Conservation (phyloP, 202 grass and related monocot genomes). For the Eragrostis tef region DNA sequence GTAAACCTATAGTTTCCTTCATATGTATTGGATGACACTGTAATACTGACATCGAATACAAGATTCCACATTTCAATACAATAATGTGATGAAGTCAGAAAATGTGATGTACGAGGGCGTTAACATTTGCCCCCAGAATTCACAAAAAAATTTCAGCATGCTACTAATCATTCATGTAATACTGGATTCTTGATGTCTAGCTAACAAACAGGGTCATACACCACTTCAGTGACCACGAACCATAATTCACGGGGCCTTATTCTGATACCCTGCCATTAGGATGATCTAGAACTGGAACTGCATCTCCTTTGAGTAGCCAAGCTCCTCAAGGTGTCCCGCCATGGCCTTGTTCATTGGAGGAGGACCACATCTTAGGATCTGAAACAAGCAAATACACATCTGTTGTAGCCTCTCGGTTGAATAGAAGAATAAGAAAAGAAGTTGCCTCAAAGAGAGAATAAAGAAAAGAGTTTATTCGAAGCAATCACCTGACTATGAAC, state of each 20-base stretch:
- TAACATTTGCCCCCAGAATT: slow-evolving; percentile 22
- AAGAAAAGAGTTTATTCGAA: slow-evolving; percentile 1
- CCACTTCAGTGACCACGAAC: not conserved
- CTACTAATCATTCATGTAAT: not conserved
- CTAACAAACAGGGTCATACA: slow-evolving; percentile 25
- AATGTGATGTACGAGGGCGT: not conserved
- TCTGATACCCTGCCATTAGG: slow-evolving; percentile 1
- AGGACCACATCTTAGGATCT: slow-evolving; percentile 93
- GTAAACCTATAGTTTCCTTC: too few species aligned
- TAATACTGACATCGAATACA: not conserved
- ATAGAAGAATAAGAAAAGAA: not conserved
- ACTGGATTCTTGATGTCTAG: slow-evolving; percentile 13
- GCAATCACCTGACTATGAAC: not conserved
- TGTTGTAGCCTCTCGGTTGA: slow-evolving; percentile 2
- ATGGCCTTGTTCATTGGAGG: slow-evolving; percentile 99
- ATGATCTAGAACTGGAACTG: slow-evolving; percentile 87
- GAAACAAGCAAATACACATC: slow-evolving; percentile 26
- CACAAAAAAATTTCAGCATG: not conserved
- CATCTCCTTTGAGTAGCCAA: slow-evolving; percentile 90
- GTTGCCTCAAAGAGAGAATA: too few species aligned
- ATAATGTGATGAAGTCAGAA: not conserved
- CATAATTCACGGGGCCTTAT: slow-evolving; percentile 3
- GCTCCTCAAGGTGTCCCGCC: slow-evolving; percentile 76
- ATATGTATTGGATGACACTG: not conserved
- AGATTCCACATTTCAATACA: slow-evolving; percentile 31